phyloP scores from a whole-genome alignment of 352 stramenopile species.

The Detonula confervacea region DNA sequence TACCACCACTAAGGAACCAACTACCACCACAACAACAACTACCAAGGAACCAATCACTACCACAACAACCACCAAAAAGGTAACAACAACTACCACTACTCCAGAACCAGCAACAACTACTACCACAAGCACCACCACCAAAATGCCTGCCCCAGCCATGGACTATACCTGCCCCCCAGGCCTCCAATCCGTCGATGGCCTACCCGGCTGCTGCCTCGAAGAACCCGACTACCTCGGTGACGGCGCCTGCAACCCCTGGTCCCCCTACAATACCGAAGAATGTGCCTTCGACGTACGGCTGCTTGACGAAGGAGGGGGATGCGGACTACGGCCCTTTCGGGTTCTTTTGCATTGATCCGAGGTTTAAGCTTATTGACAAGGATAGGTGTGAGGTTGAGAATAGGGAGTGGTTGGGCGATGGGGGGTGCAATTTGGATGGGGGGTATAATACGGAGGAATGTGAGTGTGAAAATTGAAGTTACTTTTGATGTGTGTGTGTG shows the following conservation, averaged over 20 bases:
- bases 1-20: conserved; percentile 1
- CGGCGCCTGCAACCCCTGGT: conserved; percentile 49
- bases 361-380: conserved; percentile 39
- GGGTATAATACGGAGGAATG: conserved; percentile 59
- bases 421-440: conserved; percentile 47
- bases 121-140: neutral
- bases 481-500: neutral
- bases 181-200: conserved; percentile 24
- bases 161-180: conserved; percentile 29
- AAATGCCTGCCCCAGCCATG: too few species aligned
- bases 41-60: too few species aligned
- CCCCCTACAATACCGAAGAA: conserved; percentile 40
- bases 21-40: too few species aligned
- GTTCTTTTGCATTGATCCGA: conserved; percentile 50
- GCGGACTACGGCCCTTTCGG: conserved; percentile 53
- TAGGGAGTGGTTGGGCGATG: conserved; percentile 39
- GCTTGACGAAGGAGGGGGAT: conserved; percentile 24
- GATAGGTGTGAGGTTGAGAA: conserved; percentile 47
- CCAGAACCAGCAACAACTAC: conserved; percentile 15
- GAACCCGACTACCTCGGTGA: conserved; percentile 57
- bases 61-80: conserved; percentile 9
- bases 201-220: conserved; percentile 45
- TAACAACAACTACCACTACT: conserved; percentile 14
- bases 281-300: conserved; percentile 53
- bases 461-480: conserved; percentile 38